These are phyloP conservation scores for Rhodosorus marinus DNA, from an alignment of 23 red algal genomes.

Conservation along the genomic window DNA sequence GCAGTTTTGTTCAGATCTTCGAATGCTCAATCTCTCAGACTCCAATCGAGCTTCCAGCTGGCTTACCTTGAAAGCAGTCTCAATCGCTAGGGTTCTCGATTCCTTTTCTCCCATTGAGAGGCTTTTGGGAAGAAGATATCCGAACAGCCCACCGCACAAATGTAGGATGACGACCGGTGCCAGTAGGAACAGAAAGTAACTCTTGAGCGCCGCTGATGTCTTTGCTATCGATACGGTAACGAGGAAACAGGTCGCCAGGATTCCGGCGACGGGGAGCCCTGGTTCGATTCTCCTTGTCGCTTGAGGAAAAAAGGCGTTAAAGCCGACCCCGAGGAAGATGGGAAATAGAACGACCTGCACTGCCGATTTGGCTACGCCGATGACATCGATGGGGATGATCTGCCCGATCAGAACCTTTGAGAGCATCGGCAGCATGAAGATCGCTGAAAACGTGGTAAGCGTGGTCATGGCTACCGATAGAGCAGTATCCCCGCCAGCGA, in stretches of 20 bases:
- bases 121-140: conserved; percentile 41
- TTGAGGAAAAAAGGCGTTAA: conserved; percentile 1
- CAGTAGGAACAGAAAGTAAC: not conserved
- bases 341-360: conserved; percentile 33
- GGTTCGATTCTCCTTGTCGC: conserved; percentile 5
- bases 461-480: conserved; percentile 72
- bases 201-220: not conserved
- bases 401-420: conserved; percentile 19
- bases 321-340: conserved; percentile 13
- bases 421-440: conserved; percentile 14
- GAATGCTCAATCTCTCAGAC: no score
- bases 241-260: conserved; percentile 18
- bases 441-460: conserved; percentile 22
- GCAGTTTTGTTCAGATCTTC: no score
- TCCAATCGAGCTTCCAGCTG: no score
- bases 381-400: conserved; percentile 9
- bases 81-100: conserved; percentile 78
- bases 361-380: conserved; percentile 22
- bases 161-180: conserved; percentile 30
- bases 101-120: conserved; percentile 62
- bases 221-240: conserved; percentile 21
- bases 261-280: conserved; percentile 22
- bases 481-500: conserved; percentile 52
- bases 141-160: conserved; percentile 40
- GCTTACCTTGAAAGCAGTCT: conserved; percentile 98